phyloP scores from a whole-genome alignment of 169 alveolate genomes.

The Eimeria acervulina region DNA sequence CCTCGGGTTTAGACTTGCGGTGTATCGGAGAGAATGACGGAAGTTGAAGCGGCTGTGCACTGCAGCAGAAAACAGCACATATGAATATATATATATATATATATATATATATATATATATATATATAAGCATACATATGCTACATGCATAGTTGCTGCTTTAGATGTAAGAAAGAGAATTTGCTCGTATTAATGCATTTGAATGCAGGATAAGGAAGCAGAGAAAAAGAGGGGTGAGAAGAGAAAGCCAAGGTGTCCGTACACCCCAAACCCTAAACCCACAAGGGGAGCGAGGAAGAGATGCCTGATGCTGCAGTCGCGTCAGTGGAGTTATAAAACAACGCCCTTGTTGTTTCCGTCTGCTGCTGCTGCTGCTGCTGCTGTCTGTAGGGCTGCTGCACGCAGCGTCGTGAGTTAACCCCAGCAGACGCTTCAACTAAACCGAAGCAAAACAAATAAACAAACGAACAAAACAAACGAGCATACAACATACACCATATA shows the following conservation, averaged over 20 bases:
- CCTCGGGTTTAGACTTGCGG: slow-evolving; percentile 20
- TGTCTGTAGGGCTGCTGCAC: slow-evolving; percentile 42
- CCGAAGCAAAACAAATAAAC: too few species aligned
- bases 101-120: too few species aligned
- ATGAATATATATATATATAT: too few species aligned
- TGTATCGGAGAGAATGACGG: slow-evolving; percentile 66
- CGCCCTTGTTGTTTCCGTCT: slow-evolving; percentile 35
- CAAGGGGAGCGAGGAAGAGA: slow-evolving; percentile 62
- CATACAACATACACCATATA: too few species aligned
- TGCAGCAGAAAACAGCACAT: too few species aligned
- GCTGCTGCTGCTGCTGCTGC: too few species aligned
- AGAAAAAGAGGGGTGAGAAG: background rate
- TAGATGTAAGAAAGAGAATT: too few species aligned
- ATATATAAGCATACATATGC: too few species aligned
- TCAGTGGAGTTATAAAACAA: slow-evolving; percentile 65
- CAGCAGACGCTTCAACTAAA: slow-evolving; percentile 63
- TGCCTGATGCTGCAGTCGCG: slow-evolving; percentile 80
- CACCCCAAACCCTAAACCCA: background rate
- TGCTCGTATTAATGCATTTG: too few species aligned
- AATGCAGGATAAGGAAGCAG: background rate
- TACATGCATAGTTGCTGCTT: too few species aligned
- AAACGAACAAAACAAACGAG: too few species aligned
- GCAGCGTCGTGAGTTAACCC: slow-evolving; percentile 77
- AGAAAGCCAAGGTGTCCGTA: background rate
- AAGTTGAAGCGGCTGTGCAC: slow-evolving; percentile 63